Evolutionary conservation across 495 filamentous ascomycete species (phyloP).

Genomic region (Podospora tetraspora): DNA sequence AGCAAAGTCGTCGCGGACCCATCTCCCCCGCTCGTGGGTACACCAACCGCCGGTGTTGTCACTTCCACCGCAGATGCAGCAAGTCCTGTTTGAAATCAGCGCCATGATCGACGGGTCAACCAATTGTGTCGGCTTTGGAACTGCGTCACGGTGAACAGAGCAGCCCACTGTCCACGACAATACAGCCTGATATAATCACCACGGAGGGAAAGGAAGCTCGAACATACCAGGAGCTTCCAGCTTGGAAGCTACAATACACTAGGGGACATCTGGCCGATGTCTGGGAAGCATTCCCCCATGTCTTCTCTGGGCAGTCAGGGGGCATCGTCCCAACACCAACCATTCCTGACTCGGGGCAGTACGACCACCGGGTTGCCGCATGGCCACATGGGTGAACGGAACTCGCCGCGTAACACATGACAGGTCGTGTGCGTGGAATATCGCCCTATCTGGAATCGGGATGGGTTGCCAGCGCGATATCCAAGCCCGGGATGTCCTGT

Average conservation of each 20-base stretch:
- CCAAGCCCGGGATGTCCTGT: background rate
- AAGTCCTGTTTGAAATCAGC: conserved; percentile 6
- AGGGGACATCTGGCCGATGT: background rate
- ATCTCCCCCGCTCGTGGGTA: conserved; percentile 8
- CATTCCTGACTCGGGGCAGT: conserved; percentile 9
- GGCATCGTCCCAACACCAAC: conserved; percentile 1
- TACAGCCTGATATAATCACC: too few relatives aligned
- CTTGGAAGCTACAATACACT: conserved; percentile 2
- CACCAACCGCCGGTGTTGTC: conserved; percentile 9
- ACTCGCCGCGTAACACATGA: conserved; percentile 8
- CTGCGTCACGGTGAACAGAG: background rate
- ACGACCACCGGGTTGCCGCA: conserved; percentile 3
- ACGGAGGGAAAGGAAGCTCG: background rate
- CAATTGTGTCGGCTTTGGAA: background rate
- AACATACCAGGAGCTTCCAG: conserved; percentile 11
- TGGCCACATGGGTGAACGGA: conserved; percentile 9
- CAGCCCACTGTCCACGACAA: too few relatives aligned
- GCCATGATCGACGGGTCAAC: background rate
- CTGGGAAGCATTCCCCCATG: background rate
- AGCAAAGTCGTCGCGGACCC: background rate
- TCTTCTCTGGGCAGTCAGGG: conserved; percentile 2
- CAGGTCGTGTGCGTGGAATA: background rate
- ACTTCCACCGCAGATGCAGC: conserved; percentile 7
- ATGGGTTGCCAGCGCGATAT: background rate
- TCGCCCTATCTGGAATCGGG: conserved; percentile 1